phyloP scores from a whole-genome alignment of 169 alveolate species.

The Plasmodium adleri region DNA sequence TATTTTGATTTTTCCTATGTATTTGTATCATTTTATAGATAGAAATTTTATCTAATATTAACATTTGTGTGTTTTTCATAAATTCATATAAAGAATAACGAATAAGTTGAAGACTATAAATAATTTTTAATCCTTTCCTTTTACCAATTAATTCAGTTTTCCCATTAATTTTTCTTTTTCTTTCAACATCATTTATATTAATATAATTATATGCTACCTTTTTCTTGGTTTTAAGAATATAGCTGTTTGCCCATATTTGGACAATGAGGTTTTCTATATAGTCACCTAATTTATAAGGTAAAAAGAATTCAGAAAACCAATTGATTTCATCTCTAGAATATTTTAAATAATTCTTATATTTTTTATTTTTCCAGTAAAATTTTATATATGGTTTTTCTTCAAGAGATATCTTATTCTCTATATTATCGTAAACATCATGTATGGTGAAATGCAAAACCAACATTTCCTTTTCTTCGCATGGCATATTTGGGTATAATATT shows the following conservation, averaged over 20 bases:
- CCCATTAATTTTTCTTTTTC: slow-evolving; percentile 40
- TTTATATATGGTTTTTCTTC: slow-evolving; percentile 55
- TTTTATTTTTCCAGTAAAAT: slow-evolving; percentile 46
- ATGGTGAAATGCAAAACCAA: slow-evolving; percentile 28
- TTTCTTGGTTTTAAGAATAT: slow-evolving; percentile 22
- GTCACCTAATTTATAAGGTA: slow-evolving; percentile 52
- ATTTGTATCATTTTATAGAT: slow-evolving; percentile 67
- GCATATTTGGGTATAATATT: neutral
- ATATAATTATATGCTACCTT: slow-evolving; percentile 56
- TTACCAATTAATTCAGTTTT: slow-evolving; percentile 51
- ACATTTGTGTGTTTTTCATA: slow-evolving; percentile 31
- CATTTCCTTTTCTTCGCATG: slow-evolving; percentile 6
- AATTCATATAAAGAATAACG: slow-evolving; percentile 28
- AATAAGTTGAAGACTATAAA: slow-evolving; percentile 45
- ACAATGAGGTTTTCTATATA: slow-evolving; percentile 35
- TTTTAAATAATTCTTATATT: slow-evolving; percentile 56
- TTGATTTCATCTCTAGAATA: slow-evolving; percentile 23
- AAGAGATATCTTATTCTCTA: slow-evolving; percentile 6
- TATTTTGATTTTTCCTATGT: slow-evolving; percentile 17
- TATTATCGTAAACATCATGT: slow-evolving; percentile 41
- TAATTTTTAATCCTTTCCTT: slow-evolving; percentile 56
- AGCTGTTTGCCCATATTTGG: slow-evolving; percentile 64
- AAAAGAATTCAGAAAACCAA: slow-evolving; percentile 54
- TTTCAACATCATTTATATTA: slow-evolving; percentile 59
- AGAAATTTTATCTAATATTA: slow-evolving; percentile 46